Conservation (phyloP, 495 filamentous ascomycete species). For the Talaromyces borbonicus region DNA sequence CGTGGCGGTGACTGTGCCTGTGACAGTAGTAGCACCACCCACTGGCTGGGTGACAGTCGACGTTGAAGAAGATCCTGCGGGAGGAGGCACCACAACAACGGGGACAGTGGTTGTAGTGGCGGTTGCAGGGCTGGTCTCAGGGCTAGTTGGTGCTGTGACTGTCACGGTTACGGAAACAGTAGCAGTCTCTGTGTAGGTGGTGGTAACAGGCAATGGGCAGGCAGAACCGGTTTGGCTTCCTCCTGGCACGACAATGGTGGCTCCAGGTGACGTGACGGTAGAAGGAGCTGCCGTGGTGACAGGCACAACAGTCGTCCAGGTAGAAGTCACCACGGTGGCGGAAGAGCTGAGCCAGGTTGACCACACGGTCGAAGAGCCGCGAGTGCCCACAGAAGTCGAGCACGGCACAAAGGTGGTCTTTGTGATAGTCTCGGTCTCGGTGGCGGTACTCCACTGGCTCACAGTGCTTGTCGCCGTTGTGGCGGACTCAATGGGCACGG, state of each 20-base stretch:
- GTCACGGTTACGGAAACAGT: neutral
- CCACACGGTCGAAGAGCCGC: constrained; percentile 1
- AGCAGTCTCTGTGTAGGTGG: constrained; percentile 4
- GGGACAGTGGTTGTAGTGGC: no score
- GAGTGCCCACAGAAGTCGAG: constrained; percentile 2
- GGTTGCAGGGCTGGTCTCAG: neutral
- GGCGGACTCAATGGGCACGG: neutral
- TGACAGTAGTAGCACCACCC: no score
- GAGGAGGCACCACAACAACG: no score
- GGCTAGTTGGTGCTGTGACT: neutral
- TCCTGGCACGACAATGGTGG: neutral
- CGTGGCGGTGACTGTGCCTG: neutral
- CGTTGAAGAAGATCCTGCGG: no score
- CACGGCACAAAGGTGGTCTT: constrained; percentile 1
- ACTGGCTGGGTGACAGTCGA: no score
- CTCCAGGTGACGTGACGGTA: neutral
- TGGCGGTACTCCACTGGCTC: neutral
- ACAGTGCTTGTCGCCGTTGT: neutral
- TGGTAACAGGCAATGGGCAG: constrained; percentile 1
- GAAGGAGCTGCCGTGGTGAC: neutral
- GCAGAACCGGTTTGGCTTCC: neutral
- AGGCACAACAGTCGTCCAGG: constrained; percentile 4
- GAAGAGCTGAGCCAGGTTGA: constrained; percentile 3
- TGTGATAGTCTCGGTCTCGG: neutral
- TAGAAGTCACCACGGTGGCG: neutral